These are phyloP conservation scores for Herpetospermum pedunculosum DNA, from an alignment of 306 rosid species.

Conservation along the genomic window DNA sequence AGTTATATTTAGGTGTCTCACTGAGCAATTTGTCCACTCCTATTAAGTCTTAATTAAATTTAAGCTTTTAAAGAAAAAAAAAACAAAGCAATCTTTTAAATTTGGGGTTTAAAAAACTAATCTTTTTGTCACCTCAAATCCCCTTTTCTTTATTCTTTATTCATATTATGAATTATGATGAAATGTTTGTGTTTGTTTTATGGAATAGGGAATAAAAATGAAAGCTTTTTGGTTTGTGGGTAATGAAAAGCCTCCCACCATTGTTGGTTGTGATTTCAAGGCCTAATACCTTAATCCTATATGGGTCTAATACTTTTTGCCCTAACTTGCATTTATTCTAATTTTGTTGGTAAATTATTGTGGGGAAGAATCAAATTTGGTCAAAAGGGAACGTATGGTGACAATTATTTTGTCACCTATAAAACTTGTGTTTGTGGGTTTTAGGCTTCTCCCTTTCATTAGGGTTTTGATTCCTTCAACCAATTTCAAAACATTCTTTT, in stretches of 20 bases:
- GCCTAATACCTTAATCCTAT: not conserved
- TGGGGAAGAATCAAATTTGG: conserved; percentile 5
- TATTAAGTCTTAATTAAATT: not conserved
- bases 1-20: too few species aligned
- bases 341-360: conserved; percentile 1
- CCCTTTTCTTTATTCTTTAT: conserved; percentile 5
- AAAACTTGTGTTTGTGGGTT: not conserved
- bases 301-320: not conserved
- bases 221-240: conserved; percentile 5
- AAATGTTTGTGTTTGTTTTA: not conserved
- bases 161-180: not conserved
- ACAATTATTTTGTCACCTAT: conserved; percentile 6
- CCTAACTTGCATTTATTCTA: conserved; percentile 9
- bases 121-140: conserved; percentile 3
- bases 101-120: not conserved
- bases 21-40: too few species aligned
- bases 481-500: not conserved
- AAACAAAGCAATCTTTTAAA: not conserved
- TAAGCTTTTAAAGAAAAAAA: not conserved
- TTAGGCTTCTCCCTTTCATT: conserved; percentile 2
- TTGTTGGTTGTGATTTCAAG: conserved; percentile 3
- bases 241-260: conserved; percentile 4
- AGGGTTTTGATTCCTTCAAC: not conserved
- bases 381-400: not conserved
- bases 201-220: conserved; percentile 11